Evolutionary conservation across 2,329 filamentous ascomycete species (phyloP).

Genomic region (Grosmannia serpens): DNA sequence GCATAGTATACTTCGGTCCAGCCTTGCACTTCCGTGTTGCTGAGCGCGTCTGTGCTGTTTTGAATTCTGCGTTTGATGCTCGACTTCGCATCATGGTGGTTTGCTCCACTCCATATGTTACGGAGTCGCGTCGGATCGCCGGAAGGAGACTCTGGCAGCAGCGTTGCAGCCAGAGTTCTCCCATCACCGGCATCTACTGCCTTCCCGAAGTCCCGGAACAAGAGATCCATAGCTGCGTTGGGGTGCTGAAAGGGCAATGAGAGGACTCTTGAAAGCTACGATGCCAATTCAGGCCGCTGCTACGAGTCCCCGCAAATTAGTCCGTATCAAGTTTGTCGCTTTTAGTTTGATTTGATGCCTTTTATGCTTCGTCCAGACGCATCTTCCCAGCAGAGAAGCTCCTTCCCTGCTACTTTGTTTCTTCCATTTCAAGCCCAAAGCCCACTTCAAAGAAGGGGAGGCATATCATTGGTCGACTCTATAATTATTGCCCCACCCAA

Average conservation of each 20-base stretch:
- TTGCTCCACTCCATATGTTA: constrained; percentile 61
- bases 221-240: constrained; percentile 49
- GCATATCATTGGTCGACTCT: neutral
- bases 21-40: constrained; percentile 58
- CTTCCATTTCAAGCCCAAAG: neutral
- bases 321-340: neutral
- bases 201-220: constrained; percentile 62
- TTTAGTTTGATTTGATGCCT: neutral
- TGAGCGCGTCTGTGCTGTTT: constrained; percentile 44
- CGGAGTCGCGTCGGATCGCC: constrained; percentile 54
- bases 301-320: neutral
- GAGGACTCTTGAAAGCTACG: neutral
- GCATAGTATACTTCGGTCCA: constrained; percentile 78
- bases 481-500: neutral
- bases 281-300: neutral
- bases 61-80: constrained; percentile 64
- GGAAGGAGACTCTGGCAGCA: constrained; percentile 58
- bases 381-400: neutral
- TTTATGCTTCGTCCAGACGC: neutral
- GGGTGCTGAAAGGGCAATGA: neutral
- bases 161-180: constrained; percentile 59
- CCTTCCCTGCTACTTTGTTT: neutral
- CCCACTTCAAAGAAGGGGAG: neutral
- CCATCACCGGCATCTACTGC: constrained; percentile 57
- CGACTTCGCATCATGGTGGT: constrained; percentile 49